Percentiles rank a stretch among this genome's conserved stretches.
Evolutionary conservation across 1,284 basidiomycete genomes (phyloP).

Genomic region (Ganoderma leucocontextum): DNA sequence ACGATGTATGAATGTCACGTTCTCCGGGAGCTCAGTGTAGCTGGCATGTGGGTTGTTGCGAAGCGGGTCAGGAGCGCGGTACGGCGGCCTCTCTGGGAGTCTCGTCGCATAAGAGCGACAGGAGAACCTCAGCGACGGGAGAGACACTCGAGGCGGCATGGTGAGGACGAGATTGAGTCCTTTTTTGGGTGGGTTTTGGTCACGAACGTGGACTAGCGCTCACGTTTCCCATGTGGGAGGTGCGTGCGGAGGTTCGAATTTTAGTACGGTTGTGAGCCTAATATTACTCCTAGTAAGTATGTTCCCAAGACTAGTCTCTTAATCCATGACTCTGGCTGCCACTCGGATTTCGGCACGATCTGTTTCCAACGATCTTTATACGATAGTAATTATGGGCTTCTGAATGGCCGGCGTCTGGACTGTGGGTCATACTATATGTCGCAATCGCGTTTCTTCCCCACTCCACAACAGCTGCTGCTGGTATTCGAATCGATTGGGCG

Average conservation of each 20-base stretch:
- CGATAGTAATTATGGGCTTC: too few relatives aligned
- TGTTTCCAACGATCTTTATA: neutral
- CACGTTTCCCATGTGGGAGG: neutral
- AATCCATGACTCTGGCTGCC: neutral
- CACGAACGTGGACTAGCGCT: neutral
- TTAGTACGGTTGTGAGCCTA: too few relatives aligned
- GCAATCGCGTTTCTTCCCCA: neutral
- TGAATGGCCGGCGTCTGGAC: too few relatives aligned
- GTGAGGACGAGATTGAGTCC: neutral
- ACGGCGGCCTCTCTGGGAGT: conserved; percentile 61
- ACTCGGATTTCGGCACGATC: neutral
- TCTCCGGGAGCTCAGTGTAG: conserved; percentile 62
- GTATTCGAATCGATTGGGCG: neutral
- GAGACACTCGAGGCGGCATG: conserved; percentile 28
- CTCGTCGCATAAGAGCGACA: conserved; percentile 52
- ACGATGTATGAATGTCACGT: conserved; percentile 79
- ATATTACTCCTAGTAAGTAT: too few relatives aligned
- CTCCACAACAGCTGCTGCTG: neutral
- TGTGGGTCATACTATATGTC: neutral
- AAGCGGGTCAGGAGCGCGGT: conserved; percentile 72
- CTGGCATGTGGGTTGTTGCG: conserved; percentile 61
- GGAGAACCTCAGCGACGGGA: conserved; percentile 23
- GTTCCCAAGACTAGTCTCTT: too few relatives aligned
- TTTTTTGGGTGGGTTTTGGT: neutral
- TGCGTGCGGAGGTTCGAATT: neutral